Percentiles rank a stretch among this genome's conserved stretches.
Conservation (phyloP, 2,329 filamentous ascomycete species). For the Aspergillus niger region DNA sequence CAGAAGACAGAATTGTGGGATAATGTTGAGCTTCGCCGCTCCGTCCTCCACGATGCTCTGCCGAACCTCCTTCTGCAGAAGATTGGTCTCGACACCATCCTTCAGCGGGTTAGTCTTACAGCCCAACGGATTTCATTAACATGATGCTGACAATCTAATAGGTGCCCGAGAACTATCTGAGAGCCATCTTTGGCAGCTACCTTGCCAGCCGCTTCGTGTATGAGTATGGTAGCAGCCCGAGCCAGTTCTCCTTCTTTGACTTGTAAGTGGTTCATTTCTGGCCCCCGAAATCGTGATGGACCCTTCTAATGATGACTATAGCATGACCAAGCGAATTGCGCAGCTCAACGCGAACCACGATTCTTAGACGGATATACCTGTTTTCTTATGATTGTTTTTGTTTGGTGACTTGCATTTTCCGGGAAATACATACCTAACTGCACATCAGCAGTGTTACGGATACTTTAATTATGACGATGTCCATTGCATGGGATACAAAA, state of each 20-base stretch:
- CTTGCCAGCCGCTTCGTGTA: slow-evolving; percentile 96
- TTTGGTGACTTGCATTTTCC: slow-evolving; percentile 20
- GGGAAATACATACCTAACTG: slow-evolving; percentile 14
- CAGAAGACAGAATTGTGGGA: slow-evolving; percentile 92
- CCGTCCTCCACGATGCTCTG: slow-evolving; percentile 80
- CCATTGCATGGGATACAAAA: slow-evolving; percentile 18
- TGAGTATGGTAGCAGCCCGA: slow-evolving; percentile 86
- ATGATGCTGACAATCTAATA: slow-evolving; percentile 36
- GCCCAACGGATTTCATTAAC: not conserved
- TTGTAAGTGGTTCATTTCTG: slow-evolving; percentile 67
- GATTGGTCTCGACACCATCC: slow-evolving; percentile 86
- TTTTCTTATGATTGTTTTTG: slow-evolving; percentile 1
- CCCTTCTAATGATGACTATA: slow-evolving; percentile 22
- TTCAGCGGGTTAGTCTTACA: slow-evolving; percentile 65
- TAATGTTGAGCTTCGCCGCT: slow-evolving; percentile 73
- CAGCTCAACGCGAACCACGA: slow-evolving; percentile 26
- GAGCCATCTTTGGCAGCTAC: slow-evolving; percentile 94
- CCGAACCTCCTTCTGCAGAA: slow-evolving; percentile 81
- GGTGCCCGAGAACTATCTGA: slow-evolving; percentile 88
- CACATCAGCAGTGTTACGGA: slow-evolving; percentile 21
- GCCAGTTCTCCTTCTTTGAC: slow-evolving; percentile 97
- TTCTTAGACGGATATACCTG: slow-evolving; percentile 13
- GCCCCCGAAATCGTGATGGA: not conserved
- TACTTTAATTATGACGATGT: slow-evolving; percentile 18
- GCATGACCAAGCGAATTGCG: slow-evolving; percentile 43